phyloP scores from a whole-genome alignment of 495 filamentous ascomycete species.

The Xylaria intraflava region DNA sequence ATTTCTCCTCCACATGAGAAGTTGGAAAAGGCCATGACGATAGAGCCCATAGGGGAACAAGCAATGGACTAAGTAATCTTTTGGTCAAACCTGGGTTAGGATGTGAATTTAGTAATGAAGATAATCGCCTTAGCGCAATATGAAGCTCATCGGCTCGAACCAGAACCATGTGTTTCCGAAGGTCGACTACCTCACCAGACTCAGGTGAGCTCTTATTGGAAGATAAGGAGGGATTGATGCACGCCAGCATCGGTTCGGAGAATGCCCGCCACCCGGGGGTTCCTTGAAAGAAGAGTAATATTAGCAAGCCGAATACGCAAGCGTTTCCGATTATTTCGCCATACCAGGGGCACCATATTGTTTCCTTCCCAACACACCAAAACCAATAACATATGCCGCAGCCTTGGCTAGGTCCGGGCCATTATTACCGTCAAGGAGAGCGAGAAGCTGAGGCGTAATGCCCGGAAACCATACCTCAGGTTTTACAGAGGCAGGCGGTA shows the following conservation, averaged over 20 bases:
- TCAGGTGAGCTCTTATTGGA: constrained; percentile 3
- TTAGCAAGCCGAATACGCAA: neutral
- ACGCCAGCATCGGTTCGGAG: constrained; percentile 56
- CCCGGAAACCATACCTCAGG: constrained; percentile 53
- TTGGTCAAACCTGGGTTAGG: constrained; percentile 69
- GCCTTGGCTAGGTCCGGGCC: constrained; percentile 58
- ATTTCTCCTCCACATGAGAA: constrained; percentile 21
- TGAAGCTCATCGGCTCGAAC: constrained; percentile 37
- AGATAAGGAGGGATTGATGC: constrained; percentile 50
- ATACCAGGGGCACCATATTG: constrained; percentile 59
- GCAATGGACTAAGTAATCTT: constrained; percentile 55
- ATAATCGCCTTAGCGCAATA: constrained; percentile 51
- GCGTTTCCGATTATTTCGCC: neutral
- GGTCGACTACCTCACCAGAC: constrained; percentile 32
- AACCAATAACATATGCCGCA: constrained; percentile 66
- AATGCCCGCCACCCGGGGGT: constrained; percentile 64
- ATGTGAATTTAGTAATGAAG: constrained; percentile 55
- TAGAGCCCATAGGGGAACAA: constrained; percentile 65
- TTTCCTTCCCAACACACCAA: constrained; percentile 62
- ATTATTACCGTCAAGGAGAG: constrained; percentile 59
- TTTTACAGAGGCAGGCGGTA: constrained; percentile 53
- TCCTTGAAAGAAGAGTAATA: constrained; percentile 26
- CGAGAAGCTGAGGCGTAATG: constrained; percentile 60
- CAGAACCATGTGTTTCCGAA: constrained; percentile 34
- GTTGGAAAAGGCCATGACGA: constrained; percentile 42